Percentiles rank a stretch among this genome's conserved stretches.
Evolutionary conservation across 139 green algal species (phyloP).

Genomic region (Limnomonas spitsbergensis): DNA sequence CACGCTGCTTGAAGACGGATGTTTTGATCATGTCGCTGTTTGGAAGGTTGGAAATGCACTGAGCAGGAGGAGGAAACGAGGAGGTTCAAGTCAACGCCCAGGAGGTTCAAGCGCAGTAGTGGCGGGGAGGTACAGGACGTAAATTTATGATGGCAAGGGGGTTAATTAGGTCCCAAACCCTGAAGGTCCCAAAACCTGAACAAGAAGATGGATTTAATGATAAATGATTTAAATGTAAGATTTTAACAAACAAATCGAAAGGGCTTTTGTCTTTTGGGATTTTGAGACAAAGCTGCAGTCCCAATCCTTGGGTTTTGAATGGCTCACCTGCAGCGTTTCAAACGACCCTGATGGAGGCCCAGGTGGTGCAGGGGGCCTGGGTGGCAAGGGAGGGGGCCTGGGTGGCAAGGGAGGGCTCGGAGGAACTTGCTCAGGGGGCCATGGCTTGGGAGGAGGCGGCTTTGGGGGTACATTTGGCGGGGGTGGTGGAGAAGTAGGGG

Average conservation of each 20-base stretch:
- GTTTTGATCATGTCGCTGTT: constrained; percentile 1
- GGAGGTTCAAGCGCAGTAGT: neutral
- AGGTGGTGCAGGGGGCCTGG: too few species aligned
- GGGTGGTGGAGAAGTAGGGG: neutral
- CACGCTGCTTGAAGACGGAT: constrained; percentile 45
- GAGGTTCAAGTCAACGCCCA: neutral
- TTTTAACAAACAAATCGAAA: neutral
- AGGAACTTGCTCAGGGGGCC: too few species aligned
- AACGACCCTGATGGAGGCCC: neutral
- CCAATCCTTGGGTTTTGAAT: neutral
- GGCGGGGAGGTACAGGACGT: too few species aligned
- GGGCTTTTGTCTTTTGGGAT: too few species aligned
- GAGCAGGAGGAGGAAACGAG: neutral
- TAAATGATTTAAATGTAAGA: neutral
- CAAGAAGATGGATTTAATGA: neutral
- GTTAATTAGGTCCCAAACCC: neutral
- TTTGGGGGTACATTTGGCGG: neutral
- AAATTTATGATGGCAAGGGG: too few species aligned
- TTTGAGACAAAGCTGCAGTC: too few species aligned
- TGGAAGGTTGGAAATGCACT: constrained; percentile 7
- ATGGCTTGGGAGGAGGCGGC: neutral
- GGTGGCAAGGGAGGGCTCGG: neutral
- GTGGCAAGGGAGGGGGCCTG: too few species aligned
- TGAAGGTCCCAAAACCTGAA: neutral
- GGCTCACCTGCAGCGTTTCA: neutral